A percentile compares a stretch with the other conserved stretches of the same genome.
phyloP scores from a whole-genome alignment of 441 rosid species.

The Populus hybrid region DNA sequence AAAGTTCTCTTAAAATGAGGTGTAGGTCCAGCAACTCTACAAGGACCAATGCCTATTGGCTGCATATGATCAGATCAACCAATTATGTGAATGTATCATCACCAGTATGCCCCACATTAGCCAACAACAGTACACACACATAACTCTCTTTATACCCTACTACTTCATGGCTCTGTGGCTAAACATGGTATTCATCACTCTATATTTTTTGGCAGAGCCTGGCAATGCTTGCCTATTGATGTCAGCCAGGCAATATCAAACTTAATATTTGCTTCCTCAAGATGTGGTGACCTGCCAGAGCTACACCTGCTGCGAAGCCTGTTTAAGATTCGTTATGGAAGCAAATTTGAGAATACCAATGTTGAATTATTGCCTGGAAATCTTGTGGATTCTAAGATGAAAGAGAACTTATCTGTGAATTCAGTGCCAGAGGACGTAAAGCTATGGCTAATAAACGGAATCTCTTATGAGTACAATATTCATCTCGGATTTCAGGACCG shows the following conservation, averaged over 20 bases:
- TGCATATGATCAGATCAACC: conserved; percentile 34
- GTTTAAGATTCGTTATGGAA: conserved; percentile 31
- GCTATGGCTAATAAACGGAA: conserved; percentile 15
- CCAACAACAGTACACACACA: conserved; percentile 19
- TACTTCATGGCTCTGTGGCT: not conserved
- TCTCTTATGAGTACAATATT: conserved; percentile 13
- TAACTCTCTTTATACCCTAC: not conserved
- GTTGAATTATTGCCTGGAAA: conserved; percentile 30
- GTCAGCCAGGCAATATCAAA: conserved; percentile 35
- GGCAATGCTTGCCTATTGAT: conserved; percentile 22
- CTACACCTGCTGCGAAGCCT: conserved; percentile 27
- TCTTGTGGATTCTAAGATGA: conserved; percentile 25
- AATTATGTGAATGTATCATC: conserved; percentile 22
- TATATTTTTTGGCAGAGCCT: not conserved
- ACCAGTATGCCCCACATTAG: conserved; percentile 18
- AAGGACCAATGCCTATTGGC: conserved; percentile 30
- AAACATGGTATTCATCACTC: not conserved
- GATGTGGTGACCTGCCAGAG: conserved; percentile 45
- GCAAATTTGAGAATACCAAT: conserved; percentile 25
- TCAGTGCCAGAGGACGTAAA: conserved; percentile 8
- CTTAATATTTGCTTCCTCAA: conserved; percentile 40
- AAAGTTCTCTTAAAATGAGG: not conserved
- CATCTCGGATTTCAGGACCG: conserved; percentile 7
- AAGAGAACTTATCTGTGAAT: conserved; percentile 23
- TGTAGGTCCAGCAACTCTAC: conserved; percentile 21